A percentile compares a stretch with the other conserved stretches of the same genome.
Evolutionary conservation across 2,329 filamentous ascomycete genomes (phyloP).

Genomic region (Cadophora sp.): DNA sequence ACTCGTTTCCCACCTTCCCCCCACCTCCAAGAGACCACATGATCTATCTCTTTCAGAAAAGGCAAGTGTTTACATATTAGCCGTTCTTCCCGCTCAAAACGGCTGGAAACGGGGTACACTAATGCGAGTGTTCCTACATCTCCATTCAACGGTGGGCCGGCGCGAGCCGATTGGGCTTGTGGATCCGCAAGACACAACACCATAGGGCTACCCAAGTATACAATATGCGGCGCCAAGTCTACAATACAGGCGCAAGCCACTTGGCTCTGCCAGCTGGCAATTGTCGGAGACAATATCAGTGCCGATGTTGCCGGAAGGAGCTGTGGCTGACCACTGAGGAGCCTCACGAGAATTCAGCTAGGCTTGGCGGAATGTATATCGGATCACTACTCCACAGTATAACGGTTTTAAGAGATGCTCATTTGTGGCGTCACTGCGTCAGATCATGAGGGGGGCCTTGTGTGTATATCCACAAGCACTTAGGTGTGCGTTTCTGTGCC

Average conservation of each 20-base stretch:
- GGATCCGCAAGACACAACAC: constrained; percentile 3
- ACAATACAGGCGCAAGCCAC: constrained; percentile 9
- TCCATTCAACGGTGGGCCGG: constrained; percentile 6
- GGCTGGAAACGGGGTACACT: neutral
- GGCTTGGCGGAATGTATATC: constrained; percentile 3
- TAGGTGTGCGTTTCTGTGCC: neutral
- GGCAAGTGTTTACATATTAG: neutral
- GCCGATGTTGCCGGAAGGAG: constrained; percentile 10
- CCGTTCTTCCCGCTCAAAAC: neutral
- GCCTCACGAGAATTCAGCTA: neutral
- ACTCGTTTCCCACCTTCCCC: too few relatives aligned
- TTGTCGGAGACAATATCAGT: constrained; percentile 13
- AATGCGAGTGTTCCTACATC: neutral
- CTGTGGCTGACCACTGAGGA: constrained; percentile 8
- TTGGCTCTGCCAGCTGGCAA: constrained; percentile 12
- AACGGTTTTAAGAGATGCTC: neutral
- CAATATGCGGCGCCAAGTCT: neutral
- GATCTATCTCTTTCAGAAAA: neutral
- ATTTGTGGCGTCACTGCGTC: neutral
- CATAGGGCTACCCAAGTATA: neutral
- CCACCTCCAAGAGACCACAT: neutral
- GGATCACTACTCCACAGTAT: constrained; percentile 5
- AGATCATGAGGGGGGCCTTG: neutral
- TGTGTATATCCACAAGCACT: neutral
- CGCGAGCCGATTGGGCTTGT: neutral